Evolutionary conservation across 1,284 basidiomycete genomes (phyloP).

Genomic region (Irpex rosettiformis): DNA sequence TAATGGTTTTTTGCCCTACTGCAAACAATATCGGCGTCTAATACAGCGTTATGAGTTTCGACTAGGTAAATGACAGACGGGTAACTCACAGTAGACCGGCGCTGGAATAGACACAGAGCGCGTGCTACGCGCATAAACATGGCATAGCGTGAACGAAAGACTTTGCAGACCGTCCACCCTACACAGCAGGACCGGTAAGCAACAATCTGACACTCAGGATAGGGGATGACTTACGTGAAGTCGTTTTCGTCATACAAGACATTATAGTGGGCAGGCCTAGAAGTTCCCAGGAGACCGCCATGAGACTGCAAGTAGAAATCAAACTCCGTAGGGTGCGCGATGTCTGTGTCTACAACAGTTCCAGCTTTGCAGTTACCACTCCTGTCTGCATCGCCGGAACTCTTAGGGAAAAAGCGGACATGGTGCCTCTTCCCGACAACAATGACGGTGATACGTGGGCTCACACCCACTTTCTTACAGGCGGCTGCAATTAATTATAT

Average conservation of each 20-base stretch:
- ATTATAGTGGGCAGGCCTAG: conserved; percentile 62
- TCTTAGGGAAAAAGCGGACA: conserved; percentile 70
- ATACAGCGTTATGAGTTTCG: background rate
- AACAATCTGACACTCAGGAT: conserved; percentile 2
- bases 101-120: conserved; percentile 83
- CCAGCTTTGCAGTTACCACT: conserved; percentile 75
- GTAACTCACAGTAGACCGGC: conserved; percentile 71
- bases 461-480: conserved; percentile 50
- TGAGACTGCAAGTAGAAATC: conserved; percentile 82
- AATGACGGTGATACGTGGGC: conserved; percentile 68
- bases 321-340: conserved; percentile 72
- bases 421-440: conserved; percentile 78
- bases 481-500: conserved; percentile 39
- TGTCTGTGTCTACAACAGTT: conserved; percentile 68
- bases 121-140: conserved; percentile 79
- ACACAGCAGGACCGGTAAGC: conserved; percentile 14
- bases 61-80: conserved; percentile 7
- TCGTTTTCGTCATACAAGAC: conserved; percentile 58
- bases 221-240: conserved; percentile 38
- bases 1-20: conserved; percentile 78
- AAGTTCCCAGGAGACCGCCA: conserved; percentile 56
- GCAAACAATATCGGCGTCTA: conserved; percentile 84
- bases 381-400: conserved; percentile 45
- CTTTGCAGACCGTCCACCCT: conserved; percentile 67
- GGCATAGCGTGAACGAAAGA: conserved; percentile 73